Conservation (phyloP, 2,329 filamentous ascomycete species). For the Beauveria varroae region DNA sequence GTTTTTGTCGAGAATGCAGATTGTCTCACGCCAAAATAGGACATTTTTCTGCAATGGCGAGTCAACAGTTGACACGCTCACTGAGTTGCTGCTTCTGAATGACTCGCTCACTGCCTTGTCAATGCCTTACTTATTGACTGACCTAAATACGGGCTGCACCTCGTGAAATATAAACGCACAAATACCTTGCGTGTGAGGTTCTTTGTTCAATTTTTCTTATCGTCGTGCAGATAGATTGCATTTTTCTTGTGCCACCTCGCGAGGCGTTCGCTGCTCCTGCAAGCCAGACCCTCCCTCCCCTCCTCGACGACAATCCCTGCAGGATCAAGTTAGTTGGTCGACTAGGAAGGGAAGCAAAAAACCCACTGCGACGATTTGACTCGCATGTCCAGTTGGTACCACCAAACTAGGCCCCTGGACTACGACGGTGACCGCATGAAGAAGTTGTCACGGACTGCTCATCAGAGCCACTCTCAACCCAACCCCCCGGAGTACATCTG, state of each 20-base stretch:
- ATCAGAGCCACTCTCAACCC: not conserved
- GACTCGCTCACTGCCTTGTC: not conserved
- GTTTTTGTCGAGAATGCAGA: not conserved
- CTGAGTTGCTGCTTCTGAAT: not conserved
- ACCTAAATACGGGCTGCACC: not conserved
- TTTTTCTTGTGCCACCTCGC: not conserved
- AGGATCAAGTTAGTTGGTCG: not conserved
- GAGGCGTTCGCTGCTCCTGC: conserved; percentile 3
- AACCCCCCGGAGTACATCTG: not conserved
- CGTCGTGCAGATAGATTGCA: not conserved
- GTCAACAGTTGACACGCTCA: not conserved
- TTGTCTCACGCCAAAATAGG: not conserved
- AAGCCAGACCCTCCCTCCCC: not conserved
- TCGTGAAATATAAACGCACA: not conserved
- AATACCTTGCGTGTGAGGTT: not conserved
- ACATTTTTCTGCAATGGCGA: not conserved
- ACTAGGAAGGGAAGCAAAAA: not conserved
- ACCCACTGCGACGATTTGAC: not conserved
- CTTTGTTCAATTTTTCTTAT: not conserved
- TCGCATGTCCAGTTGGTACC: not conserved
- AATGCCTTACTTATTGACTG: no score
- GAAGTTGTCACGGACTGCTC: not conserved
- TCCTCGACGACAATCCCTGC: not conserved
- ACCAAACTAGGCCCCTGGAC: not conserved
- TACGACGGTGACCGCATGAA: not conserved